These are phyloP conservation scores for Pleodorina starrii DNA, from an alignment of 139 green algal genomes.

Conservation along the genomic window DNA sequence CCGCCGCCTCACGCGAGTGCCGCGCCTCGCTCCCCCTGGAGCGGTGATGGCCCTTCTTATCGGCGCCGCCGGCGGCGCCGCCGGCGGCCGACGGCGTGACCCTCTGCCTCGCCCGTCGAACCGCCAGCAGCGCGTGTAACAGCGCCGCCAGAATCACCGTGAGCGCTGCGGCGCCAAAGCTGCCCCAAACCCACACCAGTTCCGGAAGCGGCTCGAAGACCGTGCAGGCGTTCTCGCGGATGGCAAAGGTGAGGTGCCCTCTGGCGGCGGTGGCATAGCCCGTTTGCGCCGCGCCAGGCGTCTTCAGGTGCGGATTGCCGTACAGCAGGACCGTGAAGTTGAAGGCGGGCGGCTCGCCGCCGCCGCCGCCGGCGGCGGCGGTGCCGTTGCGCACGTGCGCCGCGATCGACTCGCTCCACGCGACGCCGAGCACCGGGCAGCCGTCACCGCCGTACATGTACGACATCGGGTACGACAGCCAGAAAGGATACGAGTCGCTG, in stretches of 20 bases:
- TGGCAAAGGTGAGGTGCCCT: background rate
- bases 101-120: background rate
- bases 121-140: background rate
- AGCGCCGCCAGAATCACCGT: background rate
- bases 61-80: too few species aligned
- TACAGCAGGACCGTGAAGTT: conserved; percentile 31
- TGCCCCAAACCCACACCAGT: conserved; percentile 44
- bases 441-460: conserved; percentile 6
- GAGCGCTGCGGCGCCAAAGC: background rate
- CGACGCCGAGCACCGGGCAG: conserved; percentile 7
- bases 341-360: background rate
- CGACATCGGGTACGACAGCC: conserved; percentile 21
- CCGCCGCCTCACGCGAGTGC: too few species aligned
- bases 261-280: background rate
- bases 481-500: conserved; percentile 1
- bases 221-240: conserved; percentile 33
- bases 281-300: background rate
- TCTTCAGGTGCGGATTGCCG: conserved; percentile 15
- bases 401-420: background rate
- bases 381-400: background rate
- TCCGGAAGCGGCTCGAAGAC: conserved; percentile 4
- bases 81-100: too few species aligned
- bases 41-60: too few species aligned
- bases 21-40: too few species aligned
- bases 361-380: too few species aligned